phyloP scores from a whole-genome alignment of 345 rosid genomes.

The Nasturtium officinale region DNA sequence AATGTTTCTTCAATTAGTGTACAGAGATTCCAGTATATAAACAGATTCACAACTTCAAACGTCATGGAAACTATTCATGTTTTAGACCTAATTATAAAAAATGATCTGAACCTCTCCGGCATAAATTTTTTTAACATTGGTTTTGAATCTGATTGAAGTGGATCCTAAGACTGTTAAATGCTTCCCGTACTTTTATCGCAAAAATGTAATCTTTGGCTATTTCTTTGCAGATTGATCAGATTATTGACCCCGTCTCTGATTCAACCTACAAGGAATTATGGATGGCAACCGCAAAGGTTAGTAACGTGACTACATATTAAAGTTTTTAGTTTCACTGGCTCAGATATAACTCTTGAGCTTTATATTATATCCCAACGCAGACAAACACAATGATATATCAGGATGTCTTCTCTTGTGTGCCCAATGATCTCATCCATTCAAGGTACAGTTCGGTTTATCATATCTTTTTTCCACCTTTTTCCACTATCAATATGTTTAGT shows the following conservation, averaged over 20 bases:
- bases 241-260: slow-evolving; percentile 81
- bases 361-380: slow-evolving; percentile 49
- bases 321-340: neutral
- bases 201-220: slow-evolving; percentile 19
- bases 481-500: neutral
- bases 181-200: neutral
- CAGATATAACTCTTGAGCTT: slow-evolving; percentile 14
- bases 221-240: slow-evolving; percentile 60
- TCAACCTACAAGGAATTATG: slow-evolving; percentile 85
- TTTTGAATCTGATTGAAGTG: slow-evolving; percentile 29
- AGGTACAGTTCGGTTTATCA: slow-evolving; percentile 50
- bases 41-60: slow-evolving; percentile 13
- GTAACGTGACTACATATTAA: slow-evolving; percentile 22
- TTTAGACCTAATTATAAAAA: neutral
- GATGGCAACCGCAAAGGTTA: slow-evolving; percentile 88
- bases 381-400: slow-evolving; percentile 81
- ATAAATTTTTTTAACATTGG: slow-evolving; percentile 7
- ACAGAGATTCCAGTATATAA: slow-evolving; percentile 5
- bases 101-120: slow-evolving; percentile 14
- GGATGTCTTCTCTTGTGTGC: slow-evolving; percentile 89
- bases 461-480: slow-evolving; percentile 19
- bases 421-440: slow-evolving; percentile 85
- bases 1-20: neutral
- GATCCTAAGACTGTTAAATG: slow-evolving; percentile 14
- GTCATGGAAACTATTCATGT: slow-evolving; percentile 19